Conservation (phyloP, 1,284 basidiomycete species). For the Cronartium ribicola region DNA sequence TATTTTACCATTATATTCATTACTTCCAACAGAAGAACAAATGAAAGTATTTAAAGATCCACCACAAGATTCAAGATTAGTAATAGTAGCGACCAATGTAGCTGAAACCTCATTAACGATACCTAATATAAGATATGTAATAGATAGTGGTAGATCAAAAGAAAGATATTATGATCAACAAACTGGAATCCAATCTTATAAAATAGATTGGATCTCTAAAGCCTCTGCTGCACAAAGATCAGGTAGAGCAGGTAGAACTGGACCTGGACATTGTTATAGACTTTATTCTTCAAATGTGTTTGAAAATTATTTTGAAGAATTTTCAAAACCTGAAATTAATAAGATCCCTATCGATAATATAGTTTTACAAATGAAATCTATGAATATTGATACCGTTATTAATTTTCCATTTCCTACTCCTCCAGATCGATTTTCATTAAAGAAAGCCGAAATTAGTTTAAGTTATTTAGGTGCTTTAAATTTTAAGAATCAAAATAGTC, state of each 20-base stretch:
- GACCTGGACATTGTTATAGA: constrained; percentile 72
- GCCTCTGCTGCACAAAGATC: constrained; percentile 69
- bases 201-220: constrained; percentile 70
- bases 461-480: constrained; percentile 70
- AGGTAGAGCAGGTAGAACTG: constrained; percentile 71
- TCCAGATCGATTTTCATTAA: constrained; percentile 73
- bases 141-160: constrained; percentile 71
- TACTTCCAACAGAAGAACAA: constrained; percentile 67
- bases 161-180: constrained; percentile 66
- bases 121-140: constrained; percentile 69
- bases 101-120: constrained; percentile 75
- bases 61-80: constrained; percentile 62
- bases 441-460: constrained; percentile 76
- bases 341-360: constrained; percentile 96
- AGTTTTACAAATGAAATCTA: constrained; percentile 97
- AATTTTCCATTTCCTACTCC: constrained; percentile 99
- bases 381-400: constrained; percentile 93
- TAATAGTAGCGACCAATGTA: constrained; percentile 71
- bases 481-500: constrained; percentile 14
- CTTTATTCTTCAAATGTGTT: constrained; percentile 71
- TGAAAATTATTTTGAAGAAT: constrained; percentile 84
- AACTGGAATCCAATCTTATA: constrained; percentile 67
- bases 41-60: constrained; percentile 68
- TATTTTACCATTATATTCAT: constrained; percentile 68
- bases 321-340: constrained; percentile 85